Evolutionary conservation across 768 basidiomycete genomes (phyloP).

Genomic region (Naganishia antarctica): DNA sequence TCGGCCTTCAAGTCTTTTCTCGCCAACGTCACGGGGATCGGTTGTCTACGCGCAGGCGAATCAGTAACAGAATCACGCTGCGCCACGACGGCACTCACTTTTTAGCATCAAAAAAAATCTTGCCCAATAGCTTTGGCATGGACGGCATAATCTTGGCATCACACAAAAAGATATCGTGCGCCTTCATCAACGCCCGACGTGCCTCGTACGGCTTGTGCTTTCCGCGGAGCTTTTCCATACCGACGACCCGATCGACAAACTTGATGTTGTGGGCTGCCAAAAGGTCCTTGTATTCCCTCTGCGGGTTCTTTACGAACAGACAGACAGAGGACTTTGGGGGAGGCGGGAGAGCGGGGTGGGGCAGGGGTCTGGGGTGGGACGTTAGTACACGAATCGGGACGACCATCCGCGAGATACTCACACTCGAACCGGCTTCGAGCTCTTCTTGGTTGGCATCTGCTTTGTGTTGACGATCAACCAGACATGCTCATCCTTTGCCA

Average conservation of each 20-base stretch:
- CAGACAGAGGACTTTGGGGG: slow-evolving; percentile 75
- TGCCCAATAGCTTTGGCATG: slow-evolving; percentile 78
- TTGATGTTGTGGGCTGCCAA: slow-evolving; percentile 69
- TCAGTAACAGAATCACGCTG: slow-evolving; percentile 23
- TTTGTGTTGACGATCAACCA: slow-evolving; percentile 88
- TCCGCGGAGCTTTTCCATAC: slow-evolving; percentile 83
- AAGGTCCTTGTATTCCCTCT: slow-evolving; percentile 91
- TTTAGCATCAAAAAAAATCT: slow-evolving; percentile 88
- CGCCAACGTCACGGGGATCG: slow-evolving; percentile 84
- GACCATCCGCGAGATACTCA: slow-evolving; percentile 51
- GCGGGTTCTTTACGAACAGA: slow-evolving; percentile 91
- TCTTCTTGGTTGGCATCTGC: slow-evolving; percentile 67
- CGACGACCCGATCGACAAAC: slow-evolving; percentile 87
- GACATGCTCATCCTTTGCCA: slow-evolving; percentile 72
- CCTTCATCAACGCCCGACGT: slow-evolving; percentile 71
- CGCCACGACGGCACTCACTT: slow-evolving; percentile 59
- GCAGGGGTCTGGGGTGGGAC: slow-evolving; percentile 52
- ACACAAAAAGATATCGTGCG: slow-evolving; percentile 86
- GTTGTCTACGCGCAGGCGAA: slow-evolving; percentile 61
- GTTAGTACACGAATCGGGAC: background rate
- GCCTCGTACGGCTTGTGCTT: slow-evolving; percentile 64
- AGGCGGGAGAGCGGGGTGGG: slow-evolving; percentile 63
- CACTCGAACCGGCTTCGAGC: slow-evolving; percentile 79
- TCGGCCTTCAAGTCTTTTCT: slow-evolving; percentile 87
- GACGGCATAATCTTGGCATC: slow-evolving; percentile 85